These are phyloP conservation scores for Aspergillus leporis DNA, from an alignment of 495 filamentous ascomycete species.

Conservation along the genomic window DNA sequence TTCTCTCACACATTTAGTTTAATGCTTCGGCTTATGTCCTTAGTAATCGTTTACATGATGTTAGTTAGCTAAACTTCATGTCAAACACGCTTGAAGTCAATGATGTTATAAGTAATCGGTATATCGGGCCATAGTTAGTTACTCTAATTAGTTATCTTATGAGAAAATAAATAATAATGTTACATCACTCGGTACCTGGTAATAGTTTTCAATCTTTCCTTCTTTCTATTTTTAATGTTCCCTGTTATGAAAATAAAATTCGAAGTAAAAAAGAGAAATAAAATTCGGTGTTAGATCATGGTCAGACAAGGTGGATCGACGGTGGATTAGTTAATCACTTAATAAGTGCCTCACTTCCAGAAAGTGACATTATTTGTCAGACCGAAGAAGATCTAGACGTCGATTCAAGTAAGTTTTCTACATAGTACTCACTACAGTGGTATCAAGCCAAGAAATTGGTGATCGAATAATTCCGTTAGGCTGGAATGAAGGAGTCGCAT, in stretches of 20 bases:
- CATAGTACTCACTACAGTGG: neutral
- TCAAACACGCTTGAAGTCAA: too few species aligned
- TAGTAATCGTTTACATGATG: neutral
- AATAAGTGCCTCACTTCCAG: neutral
- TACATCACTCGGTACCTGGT: neutral
- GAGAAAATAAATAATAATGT: neutral
- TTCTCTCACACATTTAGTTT: neutral
- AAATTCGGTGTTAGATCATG: neutral
- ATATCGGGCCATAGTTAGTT: neutral
- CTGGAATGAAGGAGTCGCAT: neutral
- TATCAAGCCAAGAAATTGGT: neutral
- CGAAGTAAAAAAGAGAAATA: neutral
- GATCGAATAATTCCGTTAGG: neutral
- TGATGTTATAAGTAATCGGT: too few species aligned
- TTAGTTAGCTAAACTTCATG: too few species aligned
- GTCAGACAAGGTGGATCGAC: neutral
- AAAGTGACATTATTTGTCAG: neutral
- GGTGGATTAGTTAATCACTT: conserved; percentile 2
- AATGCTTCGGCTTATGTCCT: neutral
- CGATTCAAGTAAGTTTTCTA: neutral
- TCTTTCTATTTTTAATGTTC: neutral
- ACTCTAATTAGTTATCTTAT: neutral
- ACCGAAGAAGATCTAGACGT: neutral
- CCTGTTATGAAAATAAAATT: neutral
- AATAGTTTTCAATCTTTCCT: neutral